Conservation (phyloP, 2,329 filamentous ascomycete species). For the Colletotrichum cuscutae region DNA sequence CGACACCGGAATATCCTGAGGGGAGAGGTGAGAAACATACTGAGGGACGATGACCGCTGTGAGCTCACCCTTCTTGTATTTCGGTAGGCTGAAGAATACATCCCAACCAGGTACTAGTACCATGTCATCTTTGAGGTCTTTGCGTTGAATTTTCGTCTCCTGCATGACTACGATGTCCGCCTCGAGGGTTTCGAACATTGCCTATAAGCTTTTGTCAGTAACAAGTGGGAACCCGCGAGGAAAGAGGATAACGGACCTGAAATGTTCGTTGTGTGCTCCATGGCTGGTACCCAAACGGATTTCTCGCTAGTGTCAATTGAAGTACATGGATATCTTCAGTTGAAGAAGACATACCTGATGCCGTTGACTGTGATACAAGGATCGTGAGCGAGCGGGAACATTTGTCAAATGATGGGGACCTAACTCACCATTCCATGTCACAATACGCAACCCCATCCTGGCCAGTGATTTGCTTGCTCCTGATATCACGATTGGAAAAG, state of each 20-base stretch:
- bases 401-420: neutral
- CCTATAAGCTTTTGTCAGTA: slow-evolving; percentile 52
- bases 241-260: slow-evolving; percentile 57
- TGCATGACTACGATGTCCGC: slow-evolving; percentile 96
- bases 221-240: neutral
- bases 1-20: slow-evolving; percentile 92
- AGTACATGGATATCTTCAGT: neutral
- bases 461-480: neutral
- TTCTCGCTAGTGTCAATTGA: slow-evolving; percentile 57
- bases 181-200: slow-evolving; percentile 94
- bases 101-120: slow-evolving; percentile 96
- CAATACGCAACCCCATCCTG: slow-evolving; percentile 81
- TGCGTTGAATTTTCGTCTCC: slow-evolving; percentile 94
- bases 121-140: slow-evolving; percentile 95
- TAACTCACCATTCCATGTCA: slow-evolving; percentile 82
- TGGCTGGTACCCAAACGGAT: slow-evolving; percentile 86
- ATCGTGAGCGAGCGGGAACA: slow-evolving; percentile 37
- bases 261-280: slow-evolving; percentile 79
- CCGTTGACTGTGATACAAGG: slow-evolving; percentile 73
- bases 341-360: slow-evolving; percentile 67
- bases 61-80: slow-evolving; percentile 84
- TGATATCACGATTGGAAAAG: neutral
- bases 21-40: neutral
- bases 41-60: neutral
- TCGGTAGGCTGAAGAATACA: slow-evolving; percentile 92